Percentiles rank a stretch among this genome's conserved stretches.
phyloP scores from a whole-genome alignment of 345 rosid genomes.

The Turnera subulata region DNA sequence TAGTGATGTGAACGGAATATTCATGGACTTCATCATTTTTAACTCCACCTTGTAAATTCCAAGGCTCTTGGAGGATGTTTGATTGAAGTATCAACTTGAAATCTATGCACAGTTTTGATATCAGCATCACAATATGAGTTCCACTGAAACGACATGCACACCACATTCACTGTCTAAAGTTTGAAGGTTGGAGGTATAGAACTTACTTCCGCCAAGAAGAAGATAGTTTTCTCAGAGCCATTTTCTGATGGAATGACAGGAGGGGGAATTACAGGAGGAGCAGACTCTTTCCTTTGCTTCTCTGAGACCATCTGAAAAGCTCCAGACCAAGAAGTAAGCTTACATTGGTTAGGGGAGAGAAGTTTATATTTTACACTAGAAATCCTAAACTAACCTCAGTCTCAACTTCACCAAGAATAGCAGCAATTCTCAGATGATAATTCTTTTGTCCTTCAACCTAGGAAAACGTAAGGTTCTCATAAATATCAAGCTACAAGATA shows the following conservation, averaged over 20 bases:
- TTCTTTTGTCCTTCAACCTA: constrained; percentile 96
- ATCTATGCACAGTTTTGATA: background rate
- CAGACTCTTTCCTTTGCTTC: constrained; percentile 93
- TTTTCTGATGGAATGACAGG: constrained; percentile 53
- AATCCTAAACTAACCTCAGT: constrained; percentile 72
- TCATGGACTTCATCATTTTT: background rate
- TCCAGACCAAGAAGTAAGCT: constrained; percentile 10
- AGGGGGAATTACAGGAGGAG: constrained; percentile 47
- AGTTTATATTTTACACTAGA: background rate
- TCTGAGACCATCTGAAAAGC: constrained; percentile 78
- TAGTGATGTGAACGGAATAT: background rate
- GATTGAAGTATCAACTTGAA: background rate
- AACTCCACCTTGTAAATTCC: background rate
- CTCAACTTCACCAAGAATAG: constrained; percentile 90
- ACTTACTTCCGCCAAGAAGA: constrained; percentile 90
- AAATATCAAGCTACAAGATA: constrained; percentile 2
- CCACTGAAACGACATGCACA: background rate
- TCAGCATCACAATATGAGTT: background rate
- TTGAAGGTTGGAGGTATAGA: constrained; percentile 5
- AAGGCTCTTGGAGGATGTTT: background rate
- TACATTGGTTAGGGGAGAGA: constrained; percentile 6
- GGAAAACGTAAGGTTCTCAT: constrained; percentile 10
- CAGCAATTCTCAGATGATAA: constrained; percentile 79
- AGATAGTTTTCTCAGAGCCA: constrained; percentile 60
- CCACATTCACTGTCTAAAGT: background rate